Conservation (phyloP, 345 rosid genomes). For the Euclidium syriacum region DNA sequence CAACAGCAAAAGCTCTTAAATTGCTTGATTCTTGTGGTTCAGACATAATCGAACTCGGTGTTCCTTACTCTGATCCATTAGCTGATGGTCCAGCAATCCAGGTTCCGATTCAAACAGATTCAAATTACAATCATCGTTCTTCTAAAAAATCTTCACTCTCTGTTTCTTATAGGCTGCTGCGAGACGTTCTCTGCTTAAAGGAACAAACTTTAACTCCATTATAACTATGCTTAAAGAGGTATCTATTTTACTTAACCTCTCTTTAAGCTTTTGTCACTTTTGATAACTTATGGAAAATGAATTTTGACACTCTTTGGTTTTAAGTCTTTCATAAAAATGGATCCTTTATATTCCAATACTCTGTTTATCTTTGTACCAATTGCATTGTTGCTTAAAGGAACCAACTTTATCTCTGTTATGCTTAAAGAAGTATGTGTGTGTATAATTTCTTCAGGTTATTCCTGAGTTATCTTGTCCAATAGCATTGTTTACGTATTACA, state of each 20-base stretch:
- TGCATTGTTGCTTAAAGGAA: slow-evolving; percentile 62
- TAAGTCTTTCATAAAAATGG: too few species aligned
- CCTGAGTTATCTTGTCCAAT: slow-evolving; percentile 74
- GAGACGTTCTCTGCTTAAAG: slow-evolving; percentile 69
- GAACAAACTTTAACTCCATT: slow-evolving; percentile 69
- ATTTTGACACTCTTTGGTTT: too few species aligned
- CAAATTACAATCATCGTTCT: not conserved
- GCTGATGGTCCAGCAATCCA: slow-evolving; percentile 96
- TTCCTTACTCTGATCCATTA: slow-evolving; percentile 86
- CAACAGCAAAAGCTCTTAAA: slow-evolving; percentile 79
- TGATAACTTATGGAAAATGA: too few species aligned
- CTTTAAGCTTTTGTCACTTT: too few species aligned
- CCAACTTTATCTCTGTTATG: slow-evolving; percentile 74
- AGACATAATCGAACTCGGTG: slow-evolving; percentile 83
- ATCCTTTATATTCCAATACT: too few species aligned
- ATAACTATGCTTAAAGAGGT: slow-evolving; percentile 91
- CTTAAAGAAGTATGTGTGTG: slow-evolving; percentile 55
- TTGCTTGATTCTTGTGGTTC: slow-evolving; percentile 72
- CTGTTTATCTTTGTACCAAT: too few species aligned
- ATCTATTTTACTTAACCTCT: too few species aligned
- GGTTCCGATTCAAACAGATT: slow-evolving; percentile 36
- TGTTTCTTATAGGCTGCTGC: slow-evolving; percentile 84
- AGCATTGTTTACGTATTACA: slow-evolving; percentile 83
- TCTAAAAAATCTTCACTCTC: not conserved
- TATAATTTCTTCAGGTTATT: slow-evolving; percentile 44